Conservation (phyloP, 495 filamentous ascomycete species). For the Hypoxylon crocopeplum region DNA sequence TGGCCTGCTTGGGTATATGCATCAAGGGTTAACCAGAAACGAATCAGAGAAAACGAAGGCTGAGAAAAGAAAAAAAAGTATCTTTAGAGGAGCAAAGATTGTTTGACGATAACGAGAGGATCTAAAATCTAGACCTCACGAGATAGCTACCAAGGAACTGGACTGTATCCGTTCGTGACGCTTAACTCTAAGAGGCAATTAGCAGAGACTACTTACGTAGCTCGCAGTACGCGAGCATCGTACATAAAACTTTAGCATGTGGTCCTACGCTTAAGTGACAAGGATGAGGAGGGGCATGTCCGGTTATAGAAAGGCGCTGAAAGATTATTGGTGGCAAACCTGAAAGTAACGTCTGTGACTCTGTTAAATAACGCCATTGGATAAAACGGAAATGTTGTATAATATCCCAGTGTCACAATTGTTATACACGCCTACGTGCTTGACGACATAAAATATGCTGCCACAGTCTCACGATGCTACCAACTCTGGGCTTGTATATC, state of each 20-base stretch:
- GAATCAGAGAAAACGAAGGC: slow-evolving; percentile 10
- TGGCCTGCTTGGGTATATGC: neutral
- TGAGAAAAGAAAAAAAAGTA: slow-evolving; percentile 20
- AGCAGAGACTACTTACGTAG: slow-evolving; percentile 26
- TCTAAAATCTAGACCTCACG: slow-evolving; percentile 26
- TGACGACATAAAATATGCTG: slow-evolving; percentile 9
- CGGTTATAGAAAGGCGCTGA: slow-evolving; percentile 28
- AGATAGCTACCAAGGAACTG: slow-evolving; percentile 23
- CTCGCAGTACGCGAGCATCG: neutral
- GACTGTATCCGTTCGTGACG: neutral
- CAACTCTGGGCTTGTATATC: no score
- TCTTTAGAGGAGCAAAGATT: slow-evolving; percentile 10
- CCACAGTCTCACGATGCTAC: no score
- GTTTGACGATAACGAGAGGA: slow-evolving; percentile 35
- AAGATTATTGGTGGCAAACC: slow-evolving; percentile 31
- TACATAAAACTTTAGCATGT: slow-evolving; percentile 26
- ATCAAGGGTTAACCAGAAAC: neutral
- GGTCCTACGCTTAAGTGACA: slow-evolving; percentile 17
- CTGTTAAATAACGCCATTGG: slow-evolving; percentile 16
- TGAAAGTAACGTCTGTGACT: neutral
- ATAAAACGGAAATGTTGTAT: slow-evolving; percentile 13
- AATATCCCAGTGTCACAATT: slow-evolving; percentile 22
- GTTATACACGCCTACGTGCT: neutral
- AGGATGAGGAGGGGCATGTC: slow-evolving; percentile 33
- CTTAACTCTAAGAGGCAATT: slow-evolving; percentile 29